Evolutionary conservation across 768 basidiomycete genomes (phyloP).

Genomic region (Serendipita sp.): DNA sequence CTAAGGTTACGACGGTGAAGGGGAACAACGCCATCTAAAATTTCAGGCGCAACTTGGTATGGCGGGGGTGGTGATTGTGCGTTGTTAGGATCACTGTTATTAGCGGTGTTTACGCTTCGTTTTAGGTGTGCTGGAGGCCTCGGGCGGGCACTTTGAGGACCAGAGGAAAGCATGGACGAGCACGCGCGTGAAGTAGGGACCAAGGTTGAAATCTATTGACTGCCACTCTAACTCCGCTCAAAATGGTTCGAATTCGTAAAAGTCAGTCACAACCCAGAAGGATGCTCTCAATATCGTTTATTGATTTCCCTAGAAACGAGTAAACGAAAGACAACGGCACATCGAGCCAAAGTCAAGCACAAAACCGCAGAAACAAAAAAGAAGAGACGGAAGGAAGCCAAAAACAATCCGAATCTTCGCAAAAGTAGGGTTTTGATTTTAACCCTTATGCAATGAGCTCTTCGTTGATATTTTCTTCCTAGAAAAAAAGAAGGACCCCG

Average conservation of each 20-base stretch:
- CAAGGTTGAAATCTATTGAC: neutral
- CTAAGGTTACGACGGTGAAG: neutral
- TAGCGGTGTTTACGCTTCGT: neutral
- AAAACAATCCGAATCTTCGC: constrained; percentile 63
- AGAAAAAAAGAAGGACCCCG: constrained; percentile 64
- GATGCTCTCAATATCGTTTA: neutral
- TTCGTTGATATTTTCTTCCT: constrained; percentile 26
- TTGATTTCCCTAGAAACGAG: constrained; percentile 48
- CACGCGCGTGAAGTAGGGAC: neutral
- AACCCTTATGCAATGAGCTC: constrained; percentile 2
- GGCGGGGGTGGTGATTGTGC: neutral
- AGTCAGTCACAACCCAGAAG: constrained; percentile 7
- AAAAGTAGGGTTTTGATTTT: constrained; percentile 42
- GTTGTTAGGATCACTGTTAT: neutral
- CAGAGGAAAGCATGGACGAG: neutral
- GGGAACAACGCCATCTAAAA: neutral
- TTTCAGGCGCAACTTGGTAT: neutral
- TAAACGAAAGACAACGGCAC: constrained; percentile 57
- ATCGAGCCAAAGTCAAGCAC: constrained; percentile 54
- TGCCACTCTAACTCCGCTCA: neutral
- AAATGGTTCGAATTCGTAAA: constrained; percentile 17
- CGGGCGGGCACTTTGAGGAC: neutral
- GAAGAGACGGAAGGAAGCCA: constrained; percentile 57
- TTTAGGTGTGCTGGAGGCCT: neutral
- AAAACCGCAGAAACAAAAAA: constrained; percentile 62